Conservation (phyloP, 2,329 filamentous ascomycete genomes). For the Xylariales sp. region DNA sequence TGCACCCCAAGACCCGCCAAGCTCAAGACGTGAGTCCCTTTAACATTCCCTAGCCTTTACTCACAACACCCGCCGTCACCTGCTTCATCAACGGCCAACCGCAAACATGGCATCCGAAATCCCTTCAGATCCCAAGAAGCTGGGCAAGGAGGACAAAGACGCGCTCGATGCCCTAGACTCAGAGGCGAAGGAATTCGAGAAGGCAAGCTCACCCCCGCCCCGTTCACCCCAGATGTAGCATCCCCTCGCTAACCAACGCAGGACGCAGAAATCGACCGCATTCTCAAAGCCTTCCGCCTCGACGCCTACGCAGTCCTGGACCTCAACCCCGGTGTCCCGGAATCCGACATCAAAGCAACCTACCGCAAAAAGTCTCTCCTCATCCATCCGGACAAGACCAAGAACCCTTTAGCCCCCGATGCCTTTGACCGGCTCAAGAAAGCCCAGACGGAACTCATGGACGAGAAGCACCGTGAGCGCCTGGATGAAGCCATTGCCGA, state of each 20-base stretch:
- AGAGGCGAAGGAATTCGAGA: constrained; percentile 86
- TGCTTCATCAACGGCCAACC: not conserved
- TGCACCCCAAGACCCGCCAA: too few relatives aligned
- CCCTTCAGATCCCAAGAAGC: constrained; percentile 32
- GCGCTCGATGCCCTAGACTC: constrained; percentile 76
- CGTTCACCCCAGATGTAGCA: not conserved
- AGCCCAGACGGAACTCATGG: constrained; percentile 83
- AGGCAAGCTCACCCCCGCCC: constrained; percentile 49
- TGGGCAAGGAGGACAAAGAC: constrained; percentile 56
- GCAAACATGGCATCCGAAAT: constrained; percentile 37
- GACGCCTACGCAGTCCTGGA: constrained; percentile 86
- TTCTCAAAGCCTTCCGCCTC: constrained; percentile 80
- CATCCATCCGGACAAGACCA: constrained; percentile 97
- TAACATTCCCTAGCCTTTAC: not conserved
- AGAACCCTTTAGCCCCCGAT: constrained; percentile 84
- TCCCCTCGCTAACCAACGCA: constrained; percentile 29
- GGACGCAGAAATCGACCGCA: constrained; percentile 95
- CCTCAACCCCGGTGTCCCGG: constrained; percentile 89
- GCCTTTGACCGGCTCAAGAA: constrained; percentile 97
- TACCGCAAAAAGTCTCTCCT: constrained; percentile 98
- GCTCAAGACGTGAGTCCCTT: not conserved
- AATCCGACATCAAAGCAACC: constrained; percentile 89
- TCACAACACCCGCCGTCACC: not conserved
- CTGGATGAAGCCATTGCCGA: constrained; percentile 96
- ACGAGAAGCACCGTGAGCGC: constrained; percentile 82